Evolutionary conservation across 768 basidiomycete species (phyloP).

Genomic region (Hortiboletus campestris): DNA sequence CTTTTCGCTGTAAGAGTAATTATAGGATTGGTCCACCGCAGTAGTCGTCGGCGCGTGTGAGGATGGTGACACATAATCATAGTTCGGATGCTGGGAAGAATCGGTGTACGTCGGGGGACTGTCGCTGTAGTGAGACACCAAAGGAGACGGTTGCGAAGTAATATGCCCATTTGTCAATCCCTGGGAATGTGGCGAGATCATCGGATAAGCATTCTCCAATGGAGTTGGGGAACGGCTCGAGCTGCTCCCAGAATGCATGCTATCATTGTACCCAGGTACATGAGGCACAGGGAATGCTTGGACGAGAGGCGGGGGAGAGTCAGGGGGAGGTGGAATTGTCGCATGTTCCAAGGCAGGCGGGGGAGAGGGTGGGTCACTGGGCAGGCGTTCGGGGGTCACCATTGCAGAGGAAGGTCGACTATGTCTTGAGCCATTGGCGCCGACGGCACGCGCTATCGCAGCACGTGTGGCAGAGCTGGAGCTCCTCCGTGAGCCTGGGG

Average conservation of each 20-base stretch:
- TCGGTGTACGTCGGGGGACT: conserved; percentile 31
- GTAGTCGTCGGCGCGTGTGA: conserved; percentile 23
- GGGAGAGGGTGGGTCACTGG: conserved; percentile 27
- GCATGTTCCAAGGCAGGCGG: conserved; percentile 50
- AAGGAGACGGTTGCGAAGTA: conserved; percentile 28
- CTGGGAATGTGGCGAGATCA: conserved; percentile 34
- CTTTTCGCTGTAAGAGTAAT: conserved; percentile 33
- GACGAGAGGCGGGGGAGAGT: conserved; percentile 54
- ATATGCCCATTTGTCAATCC: conserved; percentile 37
- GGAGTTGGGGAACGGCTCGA: conserved; percentile 47
- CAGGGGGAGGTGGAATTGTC: conserved; percentile 42
- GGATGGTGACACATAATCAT: conserved; percentile 28
- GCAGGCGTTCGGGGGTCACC: conserved; percentile 26
- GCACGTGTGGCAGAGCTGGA: conserved; percentile 55
- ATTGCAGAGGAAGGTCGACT: conserved; percentile 26
- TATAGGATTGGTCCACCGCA: conserved; percentile 28
- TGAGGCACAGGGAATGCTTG: conserved; percentile 37
- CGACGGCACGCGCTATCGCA: conserved; percentile 48
- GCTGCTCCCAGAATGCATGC: conserved; percentile 33
- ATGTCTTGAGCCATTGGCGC: conserved; percentile 22
- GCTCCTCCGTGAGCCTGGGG: conserved; percentile 71
- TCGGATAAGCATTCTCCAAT: conserved; percentile 42
- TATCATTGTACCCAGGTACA: conserved; percentile 24
- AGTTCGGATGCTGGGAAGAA: conserved; percentile 32
- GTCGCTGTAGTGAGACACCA: conserved; percentile 30